Base-by-base conservation (phyloP, 495 filamentous ascomycete genomes). In the Cercophora sp. region DNA sequence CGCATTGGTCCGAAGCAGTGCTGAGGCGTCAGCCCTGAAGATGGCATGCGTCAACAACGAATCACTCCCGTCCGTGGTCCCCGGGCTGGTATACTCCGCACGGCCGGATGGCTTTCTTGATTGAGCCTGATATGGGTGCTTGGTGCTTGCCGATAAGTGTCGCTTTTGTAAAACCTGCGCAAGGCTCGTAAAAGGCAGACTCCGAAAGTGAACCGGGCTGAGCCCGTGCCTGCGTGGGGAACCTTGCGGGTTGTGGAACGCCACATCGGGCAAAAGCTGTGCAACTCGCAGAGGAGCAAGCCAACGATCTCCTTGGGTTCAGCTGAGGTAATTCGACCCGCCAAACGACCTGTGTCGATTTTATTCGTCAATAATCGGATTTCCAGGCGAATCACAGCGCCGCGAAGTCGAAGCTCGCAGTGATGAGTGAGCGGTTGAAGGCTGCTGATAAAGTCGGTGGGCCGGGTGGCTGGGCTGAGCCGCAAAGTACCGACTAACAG, bases 371-470 rank as follows among this genome's bases (percentile, higher is more conserved):
- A 18, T 39, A 39, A 20, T n/a, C 16, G 11, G 1, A 15, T 19
- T 39, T 6, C 29, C 13, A 13, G 29, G 29, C 29, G 29, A 32
- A 32, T 18, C 35, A 18, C 35, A 9, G 15, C 15, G 35, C 5
- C 8, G 35, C 8, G 35, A 15, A 18, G 40, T 19, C 8, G 11
- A 18, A 23, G 18, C 19, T 22, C 18, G 26, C 16, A 27, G 25
- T 34, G 44, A 47, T 47, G 44, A 47, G 44, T 47, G 44, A 47
- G 44, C 44, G 34, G 24, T 47, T 25, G 6, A n/a, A 47, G 25
- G 34, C 44, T 29, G 43, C 43, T 47, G 44, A 47, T 29, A 22
- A 22, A 43, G 40, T 25, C 40, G 16, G 44, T 23, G 24, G 25
- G n/a, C 34, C 26, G 20, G 26, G 19, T 9, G 20, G 9, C 16